phyloP scores from a whole-genome alignment of 768 basidiomycete genomes.

The Pleurotus giganteus region DNA sequence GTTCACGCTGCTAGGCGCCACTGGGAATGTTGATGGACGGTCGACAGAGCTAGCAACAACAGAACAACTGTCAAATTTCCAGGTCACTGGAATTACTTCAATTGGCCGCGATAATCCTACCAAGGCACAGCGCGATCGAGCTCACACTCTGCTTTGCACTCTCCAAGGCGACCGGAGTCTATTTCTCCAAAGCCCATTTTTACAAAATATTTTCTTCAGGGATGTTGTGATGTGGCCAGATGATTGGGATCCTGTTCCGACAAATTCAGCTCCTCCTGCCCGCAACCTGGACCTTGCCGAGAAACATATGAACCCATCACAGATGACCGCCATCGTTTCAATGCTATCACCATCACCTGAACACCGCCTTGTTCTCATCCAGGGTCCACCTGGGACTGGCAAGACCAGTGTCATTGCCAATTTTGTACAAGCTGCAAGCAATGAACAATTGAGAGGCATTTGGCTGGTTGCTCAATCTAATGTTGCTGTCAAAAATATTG shows the following conservation, averaged over 20 bases:
- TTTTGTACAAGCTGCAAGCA: constrained; percentile 50
- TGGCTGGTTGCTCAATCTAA: constrained; percentile 88
- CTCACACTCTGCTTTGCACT: constrained; percentile 36
- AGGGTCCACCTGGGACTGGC: constrained; percentile 67
- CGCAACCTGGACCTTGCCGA: constrained; percentile 14
- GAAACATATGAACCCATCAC: constrained; percentile 38
- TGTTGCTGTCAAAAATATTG: constrained; percentile 88
- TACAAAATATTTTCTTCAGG: constrained; percentile 47
- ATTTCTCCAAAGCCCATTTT: constrained; percentile 43
- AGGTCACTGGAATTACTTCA: constrained; percentile 40
- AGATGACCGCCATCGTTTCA: constrained; percentile 43
- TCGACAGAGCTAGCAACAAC: constrained; percentile 15
- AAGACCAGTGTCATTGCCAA: constrained; percentile 73
- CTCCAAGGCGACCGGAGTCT: constrained; percentile 38
- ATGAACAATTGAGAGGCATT: constrained; percentile 44
- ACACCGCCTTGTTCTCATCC: constrained; percentile 41
- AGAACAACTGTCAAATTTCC: constrained; percentile 26
- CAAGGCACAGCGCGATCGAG: constrained; percentile 50
- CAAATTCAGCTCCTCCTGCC: not conserved
- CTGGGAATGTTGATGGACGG: constrained; percentile 4
- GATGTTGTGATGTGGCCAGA: constrained; percentile 39
- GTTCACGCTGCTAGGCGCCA: constrained; percentile 2
- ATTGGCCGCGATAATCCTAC: constrained; percentile 59
- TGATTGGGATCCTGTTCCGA: constrained; percentile 21
- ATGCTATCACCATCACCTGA: constrained; percentile 40